These are phyloP conservation scores for Phaeosphaeria sp. DNA, from an alignment of 2,329 filamentous ascomycete species.

Conservation along the genomic window DNA sequence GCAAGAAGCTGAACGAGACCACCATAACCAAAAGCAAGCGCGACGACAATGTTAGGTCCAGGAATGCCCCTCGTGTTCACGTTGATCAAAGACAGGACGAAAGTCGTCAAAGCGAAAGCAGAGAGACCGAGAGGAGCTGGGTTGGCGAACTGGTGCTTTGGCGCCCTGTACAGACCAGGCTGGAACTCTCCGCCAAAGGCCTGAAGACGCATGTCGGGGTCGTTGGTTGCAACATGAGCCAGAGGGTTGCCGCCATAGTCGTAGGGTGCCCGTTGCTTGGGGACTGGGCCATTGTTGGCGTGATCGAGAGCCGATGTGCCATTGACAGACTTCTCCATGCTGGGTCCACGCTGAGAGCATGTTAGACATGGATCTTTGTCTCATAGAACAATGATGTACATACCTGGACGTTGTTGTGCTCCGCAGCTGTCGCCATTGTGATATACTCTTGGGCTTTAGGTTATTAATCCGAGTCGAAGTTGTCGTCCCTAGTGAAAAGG, in stretches of 20 bases:
- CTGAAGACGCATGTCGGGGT: conserved; percentile 53
- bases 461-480: neutral
- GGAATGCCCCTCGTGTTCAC: conserved; percentile 52
- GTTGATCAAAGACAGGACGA: conserved; percentile 63
- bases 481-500: neutral
- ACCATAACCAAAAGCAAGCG: conserved; percentile 58
- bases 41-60: conserved; percentile 56
- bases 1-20: conserved; percentile 60
- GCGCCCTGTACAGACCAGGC: conserved; percentile 56
- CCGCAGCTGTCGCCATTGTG: conserved; percentile 53
- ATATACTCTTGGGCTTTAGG: neutral
- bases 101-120: conserved; percentile 71
- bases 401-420: conserved; percentile 45
- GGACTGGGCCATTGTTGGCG: conserved; percentile 37
- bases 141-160: conserved; percentile 61
- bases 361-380: conserved; percentile 10
- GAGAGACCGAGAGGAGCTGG: conserved; percentile 67
- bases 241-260: conserved; percentile 61
- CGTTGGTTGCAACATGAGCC: conserved; percentile 58
- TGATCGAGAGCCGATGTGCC: conserved; percentile 50
- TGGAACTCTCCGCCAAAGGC: conserved; percentile 62
- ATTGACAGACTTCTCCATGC: conserved; percentile 35
- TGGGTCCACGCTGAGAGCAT: conserved; percentile 25
- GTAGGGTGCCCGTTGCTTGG: conserved; percentile 54
- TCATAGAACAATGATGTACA: conserved; percentile 6